Evolutionary conservation across 139 green algal species (phyloP).

Genomic region (Volvox africanus): DNA sequence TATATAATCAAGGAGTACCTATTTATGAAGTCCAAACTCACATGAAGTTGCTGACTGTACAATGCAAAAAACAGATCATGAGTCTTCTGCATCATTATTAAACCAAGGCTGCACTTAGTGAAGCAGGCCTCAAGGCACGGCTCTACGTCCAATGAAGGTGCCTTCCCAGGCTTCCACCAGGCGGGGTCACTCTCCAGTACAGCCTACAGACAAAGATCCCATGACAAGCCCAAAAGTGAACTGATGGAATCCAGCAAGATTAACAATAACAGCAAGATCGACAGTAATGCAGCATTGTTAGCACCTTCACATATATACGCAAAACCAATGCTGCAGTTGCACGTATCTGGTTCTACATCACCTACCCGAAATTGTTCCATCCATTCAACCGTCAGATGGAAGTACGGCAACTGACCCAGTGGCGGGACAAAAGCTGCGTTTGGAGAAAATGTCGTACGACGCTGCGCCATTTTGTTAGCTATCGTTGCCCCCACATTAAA

Average conservation of each 20-base stretch:
- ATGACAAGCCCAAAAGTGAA: not conserved
- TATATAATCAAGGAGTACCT: too few relatives aligned
- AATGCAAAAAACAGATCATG: slow-evolving; percentile 50
- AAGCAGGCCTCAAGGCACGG: slow-evolving; percentile 44
- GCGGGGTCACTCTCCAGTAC: slow-evolving; percentile 35
- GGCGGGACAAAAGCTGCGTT: slow-evolving; percentile 25
- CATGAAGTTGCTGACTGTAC: slow-evolving; percentile 43
- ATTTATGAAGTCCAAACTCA: not conserved
- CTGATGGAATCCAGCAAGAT: too few relatives aligned
- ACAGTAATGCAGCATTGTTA: too few relatives aligned
- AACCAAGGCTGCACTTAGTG: slow-evolving; percentile 20
- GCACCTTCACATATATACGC: too few relatives aligned
- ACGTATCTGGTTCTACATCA: not conserved
- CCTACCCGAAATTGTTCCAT: slow-evolving; percentile 41
- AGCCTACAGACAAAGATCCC: slow-evolving; percentile 14
- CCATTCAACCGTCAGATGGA: slow-evolving; percentile 53
- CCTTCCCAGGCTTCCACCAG: slow-evolving; percentile 38
- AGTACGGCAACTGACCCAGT: slow-evolving; percentile 39
- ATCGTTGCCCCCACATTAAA: not conserved
- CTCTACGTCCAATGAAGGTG: not conserved
- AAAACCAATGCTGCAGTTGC: too few relatives aligned
- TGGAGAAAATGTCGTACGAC: slow-evolving; percentile 14
- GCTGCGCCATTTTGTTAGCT: not conserved
- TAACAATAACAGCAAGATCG: too few relatives aligned
- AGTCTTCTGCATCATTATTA: slow-evolving; percentile 33